Evolutionary conservation across 495 filamentous ascomycete species (phyloP), one percentile per base, ranked within the genome.

Genomic region (Staphylotrichum tortipilum): DNA sequence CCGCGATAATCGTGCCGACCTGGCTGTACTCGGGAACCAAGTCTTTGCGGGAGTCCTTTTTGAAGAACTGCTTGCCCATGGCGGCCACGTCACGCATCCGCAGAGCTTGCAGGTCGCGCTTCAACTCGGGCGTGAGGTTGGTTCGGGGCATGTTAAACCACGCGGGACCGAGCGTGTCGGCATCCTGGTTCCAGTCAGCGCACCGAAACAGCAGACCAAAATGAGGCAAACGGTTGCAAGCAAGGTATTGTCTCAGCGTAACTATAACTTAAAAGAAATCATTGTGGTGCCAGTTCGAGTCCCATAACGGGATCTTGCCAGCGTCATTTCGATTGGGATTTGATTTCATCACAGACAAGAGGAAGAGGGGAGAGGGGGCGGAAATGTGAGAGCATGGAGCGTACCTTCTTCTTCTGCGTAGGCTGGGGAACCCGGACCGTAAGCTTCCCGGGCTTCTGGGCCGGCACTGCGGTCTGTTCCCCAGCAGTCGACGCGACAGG

Each of bases 111-210:
- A 97, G 65, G 62, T 97, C 94, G 47, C 87, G 78, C 64, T 88
- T 91, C 18, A 95, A 71, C 56, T 94, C 80, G 9, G 88, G 78
- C 0, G 89, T 95, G 39, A 95, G 64, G 44, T 86, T 76, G 24
- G 90, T 96, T 31, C 76, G 72, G 7, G 92, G 91, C 22, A 98
- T 72, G 61, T 94, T 77, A 65, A 84, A 96, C 89, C 90, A 96
- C 79, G 80, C 56, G 73, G 84, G 28, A 70, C 74, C 66, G 77
- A 71, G 68, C 44, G 69, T 67, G 33, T 69, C 62, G 39, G 65
- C 59, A 50, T 54, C 62, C 70, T 77, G 46, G 8, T 30, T 39
- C 11, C 1, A 36, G 58, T 67, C 47, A 67, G 64, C 55, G 24
- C 17, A 12, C 39, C 36, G 41, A 23, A 31, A 18, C 1, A 14